Base-by-base conservation (phyloP, 1,139 yeast genomes). In the Diutina mesorugosa region DNA sequence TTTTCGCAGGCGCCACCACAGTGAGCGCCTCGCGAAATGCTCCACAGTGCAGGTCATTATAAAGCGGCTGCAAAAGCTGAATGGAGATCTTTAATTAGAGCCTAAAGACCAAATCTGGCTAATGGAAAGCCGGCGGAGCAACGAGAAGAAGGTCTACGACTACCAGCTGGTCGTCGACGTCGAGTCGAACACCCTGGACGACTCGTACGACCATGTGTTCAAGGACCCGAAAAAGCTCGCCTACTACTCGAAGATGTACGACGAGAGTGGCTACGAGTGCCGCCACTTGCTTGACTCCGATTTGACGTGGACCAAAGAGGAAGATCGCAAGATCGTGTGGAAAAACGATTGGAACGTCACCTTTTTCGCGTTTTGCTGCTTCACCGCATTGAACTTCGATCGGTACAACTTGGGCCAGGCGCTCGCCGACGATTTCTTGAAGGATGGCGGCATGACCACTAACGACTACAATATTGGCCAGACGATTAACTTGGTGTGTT, bases 221-320 rank as follows among this genome's bases (percentile, higher is more conserved):
- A 61, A 65, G 55, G 74, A 72, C 57, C 72, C 72, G 0, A 61
- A 60, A 16, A 66, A 67, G 7, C 70, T 69, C 14, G 69, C 65
- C 10, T 64, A 68, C 56, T 72, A 70, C 57, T 62, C 66, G n/a
- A 60, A 62, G 6, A 48, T 72, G n/a, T 72, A 72, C 57, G 70
- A 67, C 32, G 61, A 60, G 1, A 64, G 68, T 32, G 54, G 68
- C 1, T 73, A 73, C 60, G 77, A 72, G 59, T 68, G 76, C 60
- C 64, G 68, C 47, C 62, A 61, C 38, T 69, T 61, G 12, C 70
- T 72, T 56, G 76, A 73, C 60, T 76, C 76, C 0, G 64, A 65
- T 1, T 67, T 69, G 55, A 66, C 67, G n/a, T 72, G 76, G 77
- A 67, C 70, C 4, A 59, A 61, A 26, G 67, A 66, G 57, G 77